These are phyloP conservation scores for Stephanocyclus meneghinianus DNA, from an alignment of 352 stramenopile genomes.

Conservation along the genomic window DNA sequence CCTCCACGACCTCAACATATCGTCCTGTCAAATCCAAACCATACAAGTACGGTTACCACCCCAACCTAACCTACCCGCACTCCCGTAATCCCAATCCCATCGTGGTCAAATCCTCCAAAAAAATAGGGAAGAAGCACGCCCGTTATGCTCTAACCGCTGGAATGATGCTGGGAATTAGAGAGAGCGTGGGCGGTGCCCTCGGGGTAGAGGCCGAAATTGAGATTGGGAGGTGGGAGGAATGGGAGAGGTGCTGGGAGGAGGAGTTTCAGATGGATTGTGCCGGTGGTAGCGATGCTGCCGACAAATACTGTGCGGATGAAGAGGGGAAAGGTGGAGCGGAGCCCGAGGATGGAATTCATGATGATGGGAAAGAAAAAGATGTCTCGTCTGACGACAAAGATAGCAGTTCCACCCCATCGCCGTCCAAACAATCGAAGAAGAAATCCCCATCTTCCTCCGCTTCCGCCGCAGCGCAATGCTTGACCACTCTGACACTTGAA, in stretches of 20 bases:
- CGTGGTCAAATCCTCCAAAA: conserved; percentile 51
- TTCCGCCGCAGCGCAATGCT: neutral
- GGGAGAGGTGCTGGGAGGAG: conserved; percentile 18
- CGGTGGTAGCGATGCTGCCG: neutral
- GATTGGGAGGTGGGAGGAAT: conserved; percentile 34
- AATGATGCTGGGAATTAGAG: conserved; percentile 95
- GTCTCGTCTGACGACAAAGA: neutral
- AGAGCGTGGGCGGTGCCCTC: conserved; percentile 46
- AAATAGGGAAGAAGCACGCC: conserved; percentile 84
- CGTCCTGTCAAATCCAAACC: conserved; percentile 8
- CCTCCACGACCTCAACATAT: neutral
- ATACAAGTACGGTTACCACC: conserved; percentile 32
- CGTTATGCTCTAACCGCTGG: conserved; percentile 94
- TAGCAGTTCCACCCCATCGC: neutral
- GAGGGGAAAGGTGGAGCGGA: neutral
- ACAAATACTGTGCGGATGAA: neutral
- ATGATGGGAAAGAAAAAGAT: neutral
- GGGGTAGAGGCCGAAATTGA: conserved; percentile 51
- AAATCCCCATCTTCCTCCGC: neutral
- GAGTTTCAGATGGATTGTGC: neutral
- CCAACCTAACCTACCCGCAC: conserved; percentile 8
- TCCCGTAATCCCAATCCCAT: conserved; percentile 40
- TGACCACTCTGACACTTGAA: conserved; percentile 73
- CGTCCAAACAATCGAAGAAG: neutral
- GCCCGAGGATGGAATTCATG: neutral